These are phyloP conservation scores for Colletotrichum sp. DNA, from an alignment of 2,329 filamentous ascomycete species.

Conservation along the genomic window DNA sequence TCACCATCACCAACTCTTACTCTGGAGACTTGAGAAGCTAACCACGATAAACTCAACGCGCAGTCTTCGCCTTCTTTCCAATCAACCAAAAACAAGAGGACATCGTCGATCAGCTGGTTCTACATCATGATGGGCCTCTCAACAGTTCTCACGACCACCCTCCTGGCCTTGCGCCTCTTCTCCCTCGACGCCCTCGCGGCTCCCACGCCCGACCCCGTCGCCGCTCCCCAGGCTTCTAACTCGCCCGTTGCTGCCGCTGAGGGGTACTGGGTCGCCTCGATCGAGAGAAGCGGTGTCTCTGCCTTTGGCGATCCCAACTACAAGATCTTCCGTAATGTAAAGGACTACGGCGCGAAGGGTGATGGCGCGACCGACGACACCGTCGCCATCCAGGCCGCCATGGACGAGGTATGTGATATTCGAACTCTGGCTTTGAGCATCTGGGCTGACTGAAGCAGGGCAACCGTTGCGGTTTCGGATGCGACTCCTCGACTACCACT, in stretches of 20 bases:
- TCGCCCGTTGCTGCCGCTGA: conserved; percentile 37
- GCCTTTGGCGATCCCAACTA: conserved; percentile 68
- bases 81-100: conserved; percentile 7
- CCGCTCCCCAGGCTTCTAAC: conserved; percentile 21
- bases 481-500: conserved; percentile 82
- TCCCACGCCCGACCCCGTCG: conserved; percentile 25
- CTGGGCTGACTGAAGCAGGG: conserved; percentile 44
- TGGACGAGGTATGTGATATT: conserved; percentile 34
- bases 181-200: conserved; percentile 37
- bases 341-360: conserved; percentile 76
- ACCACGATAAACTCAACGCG: background rate
- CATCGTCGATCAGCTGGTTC: conserved; percentile 35
- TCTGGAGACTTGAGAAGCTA: background rate
- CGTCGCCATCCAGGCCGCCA: conserved; percentile 75
- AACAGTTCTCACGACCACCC: conserved; percentile 43
- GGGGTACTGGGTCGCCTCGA: conserved; percentile 74
- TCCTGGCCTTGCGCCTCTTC: conserved; percentile 50
- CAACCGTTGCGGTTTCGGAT: conserved; percentile 78
- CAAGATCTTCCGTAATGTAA: conserved; percentile 79
- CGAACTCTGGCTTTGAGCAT: too few relatives aligned
- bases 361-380: conserved; percentile 81
- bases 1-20: background rate
- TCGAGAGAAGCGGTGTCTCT: conserved; percentile 71
- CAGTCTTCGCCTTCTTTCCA: background rate
- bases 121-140: conserved; percentile 49